phyloP scores from a whole-genome alignment of 2,329 filamentous ascomycete genomes.

The Scedosporium boydii region DNA sequence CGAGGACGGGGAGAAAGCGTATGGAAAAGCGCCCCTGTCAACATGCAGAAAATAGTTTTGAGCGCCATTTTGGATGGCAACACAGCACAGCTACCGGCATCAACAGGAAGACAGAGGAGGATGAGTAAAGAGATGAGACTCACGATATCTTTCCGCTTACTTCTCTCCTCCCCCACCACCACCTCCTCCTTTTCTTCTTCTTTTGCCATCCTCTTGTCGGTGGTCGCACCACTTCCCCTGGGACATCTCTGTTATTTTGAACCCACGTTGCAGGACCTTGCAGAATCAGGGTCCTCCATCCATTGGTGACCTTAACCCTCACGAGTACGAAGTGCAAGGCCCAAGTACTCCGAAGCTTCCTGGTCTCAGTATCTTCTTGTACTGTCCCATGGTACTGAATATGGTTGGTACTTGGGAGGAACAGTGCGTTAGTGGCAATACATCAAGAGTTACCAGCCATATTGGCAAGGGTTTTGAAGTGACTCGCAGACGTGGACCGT shows the following conservation, averaged over 20 bases:
- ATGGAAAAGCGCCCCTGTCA: no score
- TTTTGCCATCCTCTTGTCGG: no score
- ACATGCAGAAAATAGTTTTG: no score
- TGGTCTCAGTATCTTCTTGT: background rate
- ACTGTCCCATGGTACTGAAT: background rate
- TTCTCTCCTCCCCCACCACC: background rate
- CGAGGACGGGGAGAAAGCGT: background rate
- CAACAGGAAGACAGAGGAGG: no score
- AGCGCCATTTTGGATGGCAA: no score
- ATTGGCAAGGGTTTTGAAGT: background rate
- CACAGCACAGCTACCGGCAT: no score
- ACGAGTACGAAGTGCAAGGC: background rate
- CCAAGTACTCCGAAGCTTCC: background rate
- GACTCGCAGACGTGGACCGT: slow-evolving; percentile 4
- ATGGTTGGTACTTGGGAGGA: background rate
- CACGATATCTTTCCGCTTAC: background rate
- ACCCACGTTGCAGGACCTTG: background rate
- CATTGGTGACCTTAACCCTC: background rate
- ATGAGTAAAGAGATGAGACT: background rate
- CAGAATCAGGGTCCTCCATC: no score
- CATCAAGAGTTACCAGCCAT: background rate
- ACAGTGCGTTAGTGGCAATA: background rate
- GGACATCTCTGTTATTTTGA: no score
- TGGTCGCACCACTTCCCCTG: no score
- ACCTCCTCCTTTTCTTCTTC: background rate